Percentiles rank a stretch among this genome's conserved stretches.
Evolutionary conservation across 148 eudicot genomes (phyloP).

Genomic region (Dianthus caryophyllus): DNA sequence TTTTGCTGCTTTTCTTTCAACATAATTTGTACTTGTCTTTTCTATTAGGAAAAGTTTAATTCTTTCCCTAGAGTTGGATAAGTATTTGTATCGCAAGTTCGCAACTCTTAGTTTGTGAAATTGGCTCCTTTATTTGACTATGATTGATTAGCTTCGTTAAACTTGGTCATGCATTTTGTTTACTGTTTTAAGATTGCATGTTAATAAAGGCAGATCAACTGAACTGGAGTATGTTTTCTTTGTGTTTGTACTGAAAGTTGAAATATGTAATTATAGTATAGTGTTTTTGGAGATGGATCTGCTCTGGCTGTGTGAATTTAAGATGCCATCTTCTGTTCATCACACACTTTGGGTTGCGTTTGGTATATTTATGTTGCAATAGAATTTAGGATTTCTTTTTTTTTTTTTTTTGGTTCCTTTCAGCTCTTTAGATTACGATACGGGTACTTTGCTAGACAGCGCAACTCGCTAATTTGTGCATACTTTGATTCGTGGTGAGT

Average conservation of each 20-base stretch:
- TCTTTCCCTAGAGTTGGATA: conserved; percentile 9
- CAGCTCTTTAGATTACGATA: conserved; percentile 4
- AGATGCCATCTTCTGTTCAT: not conserved
- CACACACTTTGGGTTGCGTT: not conserved
- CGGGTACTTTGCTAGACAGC: not conserved
- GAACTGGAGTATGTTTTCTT: not conserved
- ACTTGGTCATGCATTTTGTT: conserved; percentile 1
- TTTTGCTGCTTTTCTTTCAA: too few species aligned
- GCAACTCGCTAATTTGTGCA: not conserved
- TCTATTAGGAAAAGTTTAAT: not conserved
- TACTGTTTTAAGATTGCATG: not conserved
- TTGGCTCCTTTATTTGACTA: too few species aligned
- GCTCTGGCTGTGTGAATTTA: not conserved
- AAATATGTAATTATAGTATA: conserved; percentile 3
- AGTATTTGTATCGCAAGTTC: conserved; percentile 1
- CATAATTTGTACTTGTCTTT: conserved; percentile 7
- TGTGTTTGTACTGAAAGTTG: not conserved
- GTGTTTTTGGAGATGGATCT: not conserved
- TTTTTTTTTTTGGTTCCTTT: too few species aligned
- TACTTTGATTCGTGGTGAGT: not conserved
- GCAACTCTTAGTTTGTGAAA: not conserved
- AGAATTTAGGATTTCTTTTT: not conserved
- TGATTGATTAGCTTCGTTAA: not conserved
- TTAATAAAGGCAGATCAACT: too few species aligned
- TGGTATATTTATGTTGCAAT: not conserved